Evolutionary conservation across 306 rosid genomes (phyloP).

Genomic region (Rubus idaeus): DNA sequence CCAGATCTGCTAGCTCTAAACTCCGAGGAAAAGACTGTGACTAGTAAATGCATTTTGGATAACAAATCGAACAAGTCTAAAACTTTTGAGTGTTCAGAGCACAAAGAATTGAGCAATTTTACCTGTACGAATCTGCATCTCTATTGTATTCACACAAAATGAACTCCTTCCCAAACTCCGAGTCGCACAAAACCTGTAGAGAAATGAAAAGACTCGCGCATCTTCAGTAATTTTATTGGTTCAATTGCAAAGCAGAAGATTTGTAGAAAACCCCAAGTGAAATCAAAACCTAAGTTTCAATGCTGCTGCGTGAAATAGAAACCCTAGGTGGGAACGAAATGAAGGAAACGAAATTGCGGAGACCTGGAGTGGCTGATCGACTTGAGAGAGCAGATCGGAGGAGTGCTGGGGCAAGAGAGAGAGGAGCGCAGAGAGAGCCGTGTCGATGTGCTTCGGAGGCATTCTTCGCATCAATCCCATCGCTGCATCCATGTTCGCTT

Average conservation of each 20-base stretch:
- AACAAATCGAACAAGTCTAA: neutral
- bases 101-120: constrained; percentile 2
- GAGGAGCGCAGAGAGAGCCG: constrained; percentile 92
- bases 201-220: neutral
- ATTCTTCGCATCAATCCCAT: constrained; percentile 94
- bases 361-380: constrained; percentile 99
- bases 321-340: too few species aligned
- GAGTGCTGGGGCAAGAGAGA: constrained; percentile 85
- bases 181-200: constrained; percentile 64
- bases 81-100: neutral
- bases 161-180: constrained; percentile 75
- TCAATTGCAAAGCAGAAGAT: neutral
- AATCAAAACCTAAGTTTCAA: neutral
- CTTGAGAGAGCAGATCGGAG: constrained; percentile 95
- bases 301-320: too few species aligned
- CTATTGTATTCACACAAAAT: constrained; percentile 92
- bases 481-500: constrained; percentile 74
- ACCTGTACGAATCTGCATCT: constrained; percentile 98
- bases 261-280: neutral
- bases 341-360: too few species aligned
- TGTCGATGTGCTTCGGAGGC: constrained; percentile 87
- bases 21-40: neutral
- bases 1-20: neutral
- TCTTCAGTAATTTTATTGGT: neutral
- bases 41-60: neutral